Evolutionary conservation across 2,329 filamentous ascomycete genomes (phyloP), one percentile per base, ranked within the genome.

Genomic region (Colletotrichum cereale): DNA sequence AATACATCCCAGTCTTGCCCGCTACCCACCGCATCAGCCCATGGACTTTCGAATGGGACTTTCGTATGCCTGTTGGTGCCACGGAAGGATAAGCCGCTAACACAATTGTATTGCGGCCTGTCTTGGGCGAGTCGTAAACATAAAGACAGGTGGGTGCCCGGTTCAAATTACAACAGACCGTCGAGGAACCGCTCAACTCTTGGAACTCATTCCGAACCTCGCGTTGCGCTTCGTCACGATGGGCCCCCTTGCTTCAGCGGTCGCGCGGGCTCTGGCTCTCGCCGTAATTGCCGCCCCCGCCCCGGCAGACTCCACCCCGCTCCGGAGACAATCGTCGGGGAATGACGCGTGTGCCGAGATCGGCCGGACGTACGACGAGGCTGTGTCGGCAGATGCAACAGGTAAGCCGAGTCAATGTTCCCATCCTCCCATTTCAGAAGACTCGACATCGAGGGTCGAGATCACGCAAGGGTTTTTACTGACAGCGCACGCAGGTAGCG

Each of bases 261-360:
- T 62, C 21, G 48, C 31, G 34, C 47, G 56, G 34, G 18, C 42
- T 24, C 14, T 71, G 16, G 48, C 42, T 5, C 29, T 71, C 7
- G 34, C 48, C 14, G 34, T 34, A 14, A 36, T 62, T 21, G 40
- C 40, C 16, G 56, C 52, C 34, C 63, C 67, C 55, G 67, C 48
- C 11, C 62, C 67, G 36, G 56, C 62, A 3, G 21, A 21, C 3
- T 36, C 31, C 5, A 50, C 44, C 34, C 63, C 40, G 21, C 12
- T 67, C 10, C 57, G 56, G 31, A 61, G 56, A 24, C 67, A 62
- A 29, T 4, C 53, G 5, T 24, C 48, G 0, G 7, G 50, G 18
- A 18, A 11, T 48, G 34, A 57, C 6, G 67, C 67, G 12, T 71
- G 67, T 31, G 67, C 63, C 4, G 63, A 71, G 26, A 50, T 71